Evolutionary conservation across 2,329 filamentous ascomycete genomes (phyloP), one percentile per base, ranked within the genome.

Genomic region (Pseudovirgaria hyperparasitica): DNA sequence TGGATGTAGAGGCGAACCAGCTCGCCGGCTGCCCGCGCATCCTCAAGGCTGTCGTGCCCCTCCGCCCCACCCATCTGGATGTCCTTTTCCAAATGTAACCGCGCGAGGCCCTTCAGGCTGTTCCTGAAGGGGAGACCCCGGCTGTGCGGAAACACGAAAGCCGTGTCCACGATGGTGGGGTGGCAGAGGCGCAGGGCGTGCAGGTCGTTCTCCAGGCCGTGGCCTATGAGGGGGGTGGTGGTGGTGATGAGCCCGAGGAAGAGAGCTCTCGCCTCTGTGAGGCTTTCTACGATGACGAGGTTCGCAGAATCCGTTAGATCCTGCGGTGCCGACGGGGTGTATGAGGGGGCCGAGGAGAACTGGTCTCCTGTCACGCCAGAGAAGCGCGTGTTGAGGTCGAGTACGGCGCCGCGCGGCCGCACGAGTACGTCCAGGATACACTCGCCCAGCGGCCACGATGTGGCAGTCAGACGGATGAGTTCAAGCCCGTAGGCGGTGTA

Each of bases 141-240:
- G 9, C 65, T 72, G 45, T 92, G 84, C 0, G 86, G 85, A 48
- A 72, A 98, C 0, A 94, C 65, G 0, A 94, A 57, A 1, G 84
- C 73, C 0, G 86, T 94, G 51, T 96, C 87, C 42, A 94, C 70
- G 28, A 94, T 65, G 0, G 70, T 79, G 0, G 80, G 81, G 42
- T 96, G 90, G 23, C 93, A 75, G 26, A 96, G 68, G 19, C 87
- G 78, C 21, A 78, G 65, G 3, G 77, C 72, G 48, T 93, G 94
- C 29, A 98, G 68, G 44, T 98, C 90, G 47, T 98, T 98, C 45
- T 98, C 90, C 6, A 96, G 71, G 1, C 84, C 86, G 50, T 98
- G 90, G 0, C 90, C 90, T 24, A 98, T 81, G 1, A 98, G 57
- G 0, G 86, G 81, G 0, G 86, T 98, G 0, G 67, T 58, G 0